Evolutionary conservation across 495 filamentous ascomycete species (phyloP).

Genomic region (Neurospora terricola): DNA sequence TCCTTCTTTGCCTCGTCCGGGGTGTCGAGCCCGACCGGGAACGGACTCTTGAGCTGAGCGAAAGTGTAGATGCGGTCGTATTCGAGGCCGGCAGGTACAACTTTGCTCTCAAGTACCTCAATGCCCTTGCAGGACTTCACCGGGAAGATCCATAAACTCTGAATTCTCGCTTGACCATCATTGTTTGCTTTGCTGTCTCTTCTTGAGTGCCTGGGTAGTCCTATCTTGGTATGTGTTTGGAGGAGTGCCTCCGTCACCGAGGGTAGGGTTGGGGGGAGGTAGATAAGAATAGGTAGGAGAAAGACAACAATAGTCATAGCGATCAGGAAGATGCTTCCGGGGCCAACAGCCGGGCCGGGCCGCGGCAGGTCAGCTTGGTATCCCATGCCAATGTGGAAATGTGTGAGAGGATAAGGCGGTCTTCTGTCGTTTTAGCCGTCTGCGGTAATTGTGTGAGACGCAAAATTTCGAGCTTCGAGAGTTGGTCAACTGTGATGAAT

Average conservation of each 20-base stretch:
- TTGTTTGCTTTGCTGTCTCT: constrained; percentile 23
- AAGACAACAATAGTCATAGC: constrained; percentile 36
- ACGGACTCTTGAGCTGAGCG: constrained; percentile 52
- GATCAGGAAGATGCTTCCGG: constrained; percentile 30
- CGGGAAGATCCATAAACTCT: constrained; percentile 79
- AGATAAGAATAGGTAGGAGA: constrained; percentile 35
- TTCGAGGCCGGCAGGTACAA: constrained; percentile 63
- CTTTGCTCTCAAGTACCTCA: constrained; percentile 55
- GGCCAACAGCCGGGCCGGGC: constrained; percentile 15
- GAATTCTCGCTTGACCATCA: constrained; percentile 36
- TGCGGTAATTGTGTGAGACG: background rate
- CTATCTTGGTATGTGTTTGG: constrained; percentile 33
- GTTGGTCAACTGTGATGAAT: background rate
- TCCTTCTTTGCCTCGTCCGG: constrained; percentile 33
- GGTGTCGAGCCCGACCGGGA: constrained; percentile 29
- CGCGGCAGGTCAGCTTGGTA: background rate
- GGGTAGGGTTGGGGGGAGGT: constrained; percentile 34
- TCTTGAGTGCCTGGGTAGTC: constrained; percentile 15
- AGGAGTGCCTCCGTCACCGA: constrained; percentile 38
- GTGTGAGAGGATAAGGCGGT: background rate
- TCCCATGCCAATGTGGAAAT: background rate
- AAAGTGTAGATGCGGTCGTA: constrained; percentile 83
- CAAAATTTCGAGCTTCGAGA: background rate
- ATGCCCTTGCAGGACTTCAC: constrained; percentile 80
- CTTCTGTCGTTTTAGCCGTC: background rate